phyloP scores from a whole-genome alignment of 306 rosid genomes.

The Cercis canadensis region DNA sequence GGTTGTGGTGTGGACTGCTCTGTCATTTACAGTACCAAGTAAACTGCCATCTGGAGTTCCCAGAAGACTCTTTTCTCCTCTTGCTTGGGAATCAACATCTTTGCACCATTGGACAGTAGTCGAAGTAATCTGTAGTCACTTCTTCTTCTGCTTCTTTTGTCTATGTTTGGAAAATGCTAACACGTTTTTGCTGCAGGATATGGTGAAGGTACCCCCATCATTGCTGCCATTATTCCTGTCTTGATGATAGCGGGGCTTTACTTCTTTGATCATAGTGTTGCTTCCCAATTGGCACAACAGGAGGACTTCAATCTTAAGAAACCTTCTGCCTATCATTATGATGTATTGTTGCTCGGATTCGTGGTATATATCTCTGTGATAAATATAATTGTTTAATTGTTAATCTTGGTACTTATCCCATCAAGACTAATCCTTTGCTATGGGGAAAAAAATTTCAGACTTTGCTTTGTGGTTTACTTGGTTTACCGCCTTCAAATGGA shows the following conservation, averaged over 20 bases:
- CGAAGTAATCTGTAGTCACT: conserved; percentile 48
- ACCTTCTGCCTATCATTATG: conserved; percentile 88
- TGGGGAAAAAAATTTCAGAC: conserved; percentile 56
- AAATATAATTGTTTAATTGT: conserved; percentile 25
- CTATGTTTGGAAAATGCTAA: conserved; percentile 8
- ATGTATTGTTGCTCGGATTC: conserved; percentile 73
- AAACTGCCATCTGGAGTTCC: conserved; percentile 80
- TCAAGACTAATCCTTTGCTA: conserved; percentile 21
- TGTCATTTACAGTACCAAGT: conserved; percentile 65
- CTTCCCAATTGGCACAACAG: conserved; percentile 53
- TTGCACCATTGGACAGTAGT: conserved; percentile 80
- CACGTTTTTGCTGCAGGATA: conserved; percentile 60
- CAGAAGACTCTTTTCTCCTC: conserved; percentile 76
- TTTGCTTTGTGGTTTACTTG: conserved; percentile 83
- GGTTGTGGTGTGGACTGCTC: conserved; percentile 75
- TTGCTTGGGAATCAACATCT: conserved; percentile 78
- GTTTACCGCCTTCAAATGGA: conserved; percentile 92
- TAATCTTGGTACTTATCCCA: neutral
- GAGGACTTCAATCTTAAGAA: conserved; percentile 90
- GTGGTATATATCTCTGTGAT: conserved; percentile 46
- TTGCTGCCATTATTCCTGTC: conserved; percentile 80
- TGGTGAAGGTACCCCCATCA: conserved; percentile 78
- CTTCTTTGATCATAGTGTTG: conserved; percentile 77
- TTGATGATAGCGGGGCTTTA: conserved; percentile 85
- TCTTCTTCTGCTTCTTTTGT: neutral